Percentiles rank a stretch among this genome's conserved stretches.
Evolutionary conservation across 73 alveolate species (phyloP).

Genomic region (Paraurostyla sp.): DNA sequence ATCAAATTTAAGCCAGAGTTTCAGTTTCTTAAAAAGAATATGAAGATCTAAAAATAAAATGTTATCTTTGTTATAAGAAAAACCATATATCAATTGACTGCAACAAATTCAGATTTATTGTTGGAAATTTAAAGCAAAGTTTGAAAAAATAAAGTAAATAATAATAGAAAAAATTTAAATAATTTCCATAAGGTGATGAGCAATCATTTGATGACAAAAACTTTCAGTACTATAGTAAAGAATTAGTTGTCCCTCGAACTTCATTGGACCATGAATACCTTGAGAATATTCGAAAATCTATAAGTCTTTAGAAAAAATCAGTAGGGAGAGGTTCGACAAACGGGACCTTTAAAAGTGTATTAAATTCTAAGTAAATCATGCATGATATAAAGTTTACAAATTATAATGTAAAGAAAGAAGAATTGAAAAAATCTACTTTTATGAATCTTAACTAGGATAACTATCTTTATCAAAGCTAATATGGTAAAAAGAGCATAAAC

Average conservation of each 20-base stretch:
- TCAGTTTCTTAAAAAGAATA: not conserved
- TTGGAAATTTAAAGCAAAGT: not conserved
- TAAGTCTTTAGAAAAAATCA: not conserved
- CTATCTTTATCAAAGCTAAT: too few species aligned
- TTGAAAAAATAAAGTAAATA: not conserved
- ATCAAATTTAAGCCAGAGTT: not conserved
- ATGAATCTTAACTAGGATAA: too few species aligned
- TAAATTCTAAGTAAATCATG: too few species aligned
- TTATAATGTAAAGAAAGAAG: too few species aligned
- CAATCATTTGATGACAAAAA: not conserved
- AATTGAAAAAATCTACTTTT: too few species aligned
- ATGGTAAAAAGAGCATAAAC: too few species aligned
- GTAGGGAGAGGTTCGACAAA: too few species aligned
- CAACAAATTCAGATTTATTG: constrained; percentile 1
- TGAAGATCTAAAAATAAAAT: not conserved
- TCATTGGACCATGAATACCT: not conserved
- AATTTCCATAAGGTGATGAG: not conserved
- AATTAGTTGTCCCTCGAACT: not conserved
- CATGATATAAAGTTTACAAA: too few species aligned
- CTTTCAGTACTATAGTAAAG: not conserved
- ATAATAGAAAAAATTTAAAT: not conserved
- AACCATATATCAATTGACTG: constrained; percentile 69
- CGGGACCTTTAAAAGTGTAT: too few species aligned
- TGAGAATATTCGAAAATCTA: not conserved
- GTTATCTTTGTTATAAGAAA: constrained; percentile 63